Conservation (phyloP, 1,284 basidiomycete genomes). For the Mycena citricolor region DNA sequence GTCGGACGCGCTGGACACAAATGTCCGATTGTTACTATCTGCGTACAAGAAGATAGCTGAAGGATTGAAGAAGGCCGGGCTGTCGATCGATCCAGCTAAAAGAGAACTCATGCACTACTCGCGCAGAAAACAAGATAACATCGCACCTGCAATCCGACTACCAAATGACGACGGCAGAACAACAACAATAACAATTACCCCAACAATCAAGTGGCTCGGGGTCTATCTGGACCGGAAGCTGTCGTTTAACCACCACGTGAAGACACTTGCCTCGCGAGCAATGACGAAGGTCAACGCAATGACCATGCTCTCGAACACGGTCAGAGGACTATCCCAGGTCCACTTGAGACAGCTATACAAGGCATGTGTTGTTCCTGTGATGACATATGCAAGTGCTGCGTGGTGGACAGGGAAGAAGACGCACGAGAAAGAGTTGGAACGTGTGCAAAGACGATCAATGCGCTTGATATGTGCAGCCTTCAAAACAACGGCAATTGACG, state of each 20-base stretch:
- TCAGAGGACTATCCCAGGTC: conserved; percentile 31
- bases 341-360: conserved; percentile 31
- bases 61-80: conserved; percentile 19
- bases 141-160: conserved; percentile 12
- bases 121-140: background rate
- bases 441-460: conserved; percentile 30
- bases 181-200: conserved; percentile 10
- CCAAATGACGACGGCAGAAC: conserved; percentile 10
- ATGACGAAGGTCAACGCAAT: conserved; percentile 27
- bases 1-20: conserved; percentile 21
- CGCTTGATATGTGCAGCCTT: conserved; percentile 35
- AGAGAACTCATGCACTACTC: conserved; percentile 30
- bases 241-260: conserved; percentile 28
- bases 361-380: conserved; percentile 32
- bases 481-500: conserved; percentile 32
- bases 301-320: conserved; percentile 37
- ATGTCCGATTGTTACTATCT: conserved; percentile 13
- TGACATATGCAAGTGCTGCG: conserved; percentile 31
- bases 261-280: conserved; percentile 26
- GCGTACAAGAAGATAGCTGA: conserved; percentile 15
- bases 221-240: conserved; percentile 28
- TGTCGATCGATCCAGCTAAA: conserved; percentile 24
- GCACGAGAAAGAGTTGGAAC: conserved; percentile 26
- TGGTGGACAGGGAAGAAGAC: conserved; percentile 34
- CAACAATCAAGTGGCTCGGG: conserved; percentile 33